These are phyloP conservation scores for Spergularia azorica DNA, from an alignment of 179 eudicot species.

Conservation along the genomic window DNA sequence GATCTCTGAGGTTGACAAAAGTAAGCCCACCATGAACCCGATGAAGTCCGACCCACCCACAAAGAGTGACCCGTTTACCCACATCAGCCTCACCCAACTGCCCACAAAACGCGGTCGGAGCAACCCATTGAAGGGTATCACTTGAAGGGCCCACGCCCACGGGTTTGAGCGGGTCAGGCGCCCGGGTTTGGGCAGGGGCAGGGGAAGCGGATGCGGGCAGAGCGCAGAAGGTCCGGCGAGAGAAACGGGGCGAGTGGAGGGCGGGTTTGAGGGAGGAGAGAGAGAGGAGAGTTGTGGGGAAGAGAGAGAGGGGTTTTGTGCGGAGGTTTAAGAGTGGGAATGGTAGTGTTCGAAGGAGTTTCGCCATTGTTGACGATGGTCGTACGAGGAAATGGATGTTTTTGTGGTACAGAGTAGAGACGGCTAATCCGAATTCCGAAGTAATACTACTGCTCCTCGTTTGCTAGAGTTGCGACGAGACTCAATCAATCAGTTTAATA, in stretches of 20 bases:
- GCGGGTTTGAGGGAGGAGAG: slow-evolving; percentile 28
- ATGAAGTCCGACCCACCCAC: slow-evolving; percentile 97
- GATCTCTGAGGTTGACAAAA: slow-evolving; percentile 76
- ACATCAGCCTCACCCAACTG: slow-evolving; percentile 65
- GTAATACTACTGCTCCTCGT: no score
- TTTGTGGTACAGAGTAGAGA: no score
- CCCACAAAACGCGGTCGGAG: slow-evolving; percentile 68
- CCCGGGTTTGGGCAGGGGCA: slow-evolving; percentile 23
- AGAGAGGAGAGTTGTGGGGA: slow-evolving; percentile 28
- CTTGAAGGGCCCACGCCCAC: slow-evolving; percentile 7
- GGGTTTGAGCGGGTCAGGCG: slow-evolving; percentile 26
- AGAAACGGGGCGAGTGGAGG: slow-evolving; percentile 1
- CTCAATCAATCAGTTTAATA: no score
- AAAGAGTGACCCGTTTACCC: slow-evolving; percentile 72
- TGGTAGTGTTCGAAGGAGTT: slow-evolving; percentile 58
- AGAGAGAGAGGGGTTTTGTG: slow-evolving; percentile 35
- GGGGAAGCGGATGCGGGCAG: slow-evolving; percentile 29
- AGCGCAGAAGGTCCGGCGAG: slow-evolving; percentile 19
- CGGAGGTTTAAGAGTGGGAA: slow-evolving; percentile 43
- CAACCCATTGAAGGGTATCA: slow-evolving; percentile 66
- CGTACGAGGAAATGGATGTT: no score
- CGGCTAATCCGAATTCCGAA: no score
- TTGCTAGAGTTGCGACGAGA: no score
- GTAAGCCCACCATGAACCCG: slow-evolving; percentile 85
- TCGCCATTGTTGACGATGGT: slow-evolving; percentile 40